These are phyloP conservation scores for Coccomyxa subellipsoidea DNA, from an alignment of 163 green algal species.

Conservation along the genomic window DNA sequence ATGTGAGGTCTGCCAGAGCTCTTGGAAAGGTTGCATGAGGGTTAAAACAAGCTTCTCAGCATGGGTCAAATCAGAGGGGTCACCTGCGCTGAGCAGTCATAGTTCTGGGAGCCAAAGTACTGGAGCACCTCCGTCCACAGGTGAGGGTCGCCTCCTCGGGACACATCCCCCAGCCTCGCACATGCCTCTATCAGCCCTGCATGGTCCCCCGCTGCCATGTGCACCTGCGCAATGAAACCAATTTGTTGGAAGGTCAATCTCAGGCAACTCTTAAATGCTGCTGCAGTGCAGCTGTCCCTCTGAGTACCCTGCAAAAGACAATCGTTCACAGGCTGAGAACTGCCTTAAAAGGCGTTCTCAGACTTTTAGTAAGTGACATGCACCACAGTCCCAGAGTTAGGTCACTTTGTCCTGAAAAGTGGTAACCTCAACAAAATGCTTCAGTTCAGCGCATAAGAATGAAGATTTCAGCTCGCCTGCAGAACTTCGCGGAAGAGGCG, in stretches of 20 bases:
- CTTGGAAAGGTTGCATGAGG: too few relatives aligned
- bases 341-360: too few relatives aligned
- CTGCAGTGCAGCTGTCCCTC: too few relatives aligned
- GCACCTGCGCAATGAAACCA: slow-evolving; percentile 42
- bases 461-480: slow-evolving; percentile 30
- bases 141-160: slow-evolving; percentile 73
- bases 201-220: slow-evolving; percentile 66
- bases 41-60: too few relatives aligned
- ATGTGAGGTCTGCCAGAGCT: too few relatives aligned
- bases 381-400: too few relatives aligned
- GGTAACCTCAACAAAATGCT: too few relatives aligned
- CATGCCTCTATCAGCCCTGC: slow-evolving; percentile 67
- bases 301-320: too few relatives aligned
- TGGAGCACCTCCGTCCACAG: slow-evolving; percentile 86
- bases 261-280: not conserved
- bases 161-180: slow-evolving; percentile 63
- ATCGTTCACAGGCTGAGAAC: too few relatives aligned
- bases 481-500: slow-evolving; percentile 79
- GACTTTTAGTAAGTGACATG: too few relatives aligned
- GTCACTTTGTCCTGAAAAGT: too few relatives aligned
- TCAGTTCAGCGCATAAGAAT: not conserved
- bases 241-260: not conserved
- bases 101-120: slow-evolving; percentile 58
- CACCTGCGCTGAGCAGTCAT: slow-evolving; percentile 37
- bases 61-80: too few relatives aligned